Percentiles rank a stretch among this genome's conserved stretches.
Evolutionary conservation across 805 yeast species (phyloP).

Genomic region (Lipomyces chichibuensis): DNA sequence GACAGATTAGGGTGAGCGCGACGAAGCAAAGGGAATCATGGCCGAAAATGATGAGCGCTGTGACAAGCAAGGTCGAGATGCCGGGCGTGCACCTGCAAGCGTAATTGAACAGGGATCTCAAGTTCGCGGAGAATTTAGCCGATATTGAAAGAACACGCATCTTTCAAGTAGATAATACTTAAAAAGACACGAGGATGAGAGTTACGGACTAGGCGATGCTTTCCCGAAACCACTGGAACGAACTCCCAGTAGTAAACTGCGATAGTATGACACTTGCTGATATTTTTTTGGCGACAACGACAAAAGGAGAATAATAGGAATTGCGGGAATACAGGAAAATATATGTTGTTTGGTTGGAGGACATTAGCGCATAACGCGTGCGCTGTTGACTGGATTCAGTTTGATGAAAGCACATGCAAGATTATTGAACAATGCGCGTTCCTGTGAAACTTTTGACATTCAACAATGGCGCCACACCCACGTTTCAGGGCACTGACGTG

Average conservation of each 20-base stretch:
- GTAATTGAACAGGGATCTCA: constrained; percentile 3
- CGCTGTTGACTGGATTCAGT: background rate
- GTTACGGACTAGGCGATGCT: background rate
- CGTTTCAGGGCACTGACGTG: background rate
- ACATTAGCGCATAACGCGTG: too few species aligned
- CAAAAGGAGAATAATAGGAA: too few species aligned
- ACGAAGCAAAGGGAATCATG: constrained; percentile 4
- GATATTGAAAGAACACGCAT: constrained; percentile 22
- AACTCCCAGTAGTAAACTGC: too few species aligned
- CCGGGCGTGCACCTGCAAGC: constrained; percentile 22
- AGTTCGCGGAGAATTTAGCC: constrained; percentile 5
- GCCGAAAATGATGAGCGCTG: constrained; percentile 2
- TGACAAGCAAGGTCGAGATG: constrained; percentile 18
- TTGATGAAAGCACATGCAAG: background rate
- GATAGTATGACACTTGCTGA: too few species aligned
- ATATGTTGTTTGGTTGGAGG: too few species aligned
- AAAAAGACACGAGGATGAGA: background rate
- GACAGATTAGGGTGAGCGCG: constrained; percentile 18
- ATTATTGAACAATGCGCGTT: background rate
- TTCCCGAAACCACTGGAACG: too few species aligned
- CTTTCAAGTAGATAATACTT: background rate
- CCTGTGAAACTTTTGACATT: background rate
- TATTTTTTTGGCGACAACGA: too few species aligned
- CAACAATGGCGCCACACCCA: background rate
- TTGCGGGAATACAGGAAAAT: too few species aligned